Evolutionary conservation across 257 asterid genomes (phyloP), one percentile per base, ranked within the genome.

Genomic region (Echium plantagineum): DNA sequence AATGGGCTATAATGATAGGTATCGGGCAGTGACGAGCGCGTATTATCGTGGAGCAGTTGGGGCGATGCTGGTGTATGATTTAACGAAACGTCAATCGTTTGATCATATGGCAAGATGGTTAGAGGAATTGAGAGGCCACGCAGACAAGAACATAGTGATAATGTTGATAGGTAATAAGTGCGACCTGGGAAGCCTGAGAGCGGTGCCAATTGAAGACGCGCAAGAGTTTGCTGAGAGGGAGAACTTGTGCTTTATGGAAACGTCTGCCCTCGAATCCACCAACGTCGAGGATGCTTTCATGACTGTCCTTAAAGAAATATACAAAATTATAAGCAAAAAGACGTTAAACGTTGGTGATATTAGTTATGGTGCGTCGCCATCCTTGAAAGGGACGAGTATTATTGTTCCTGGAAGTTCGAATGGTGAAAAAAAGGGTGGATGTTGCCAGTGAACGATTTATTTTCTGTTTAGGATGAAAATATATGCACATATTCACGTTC

Each of bases 11-110:
- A 20, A 5, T 53, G 19, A 59, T 72, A 88, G 96, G 85, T 88
- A 88, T 60, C 78, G 96, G 63, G 96, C 96, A 3, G 94, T 88
- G 55, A 88, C 96, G 54, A 88, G 94, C 53, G 94, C 96, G 32
- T 88, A 88, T 66, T 88, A 88, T 73, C 78, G 96, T 56, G 96
- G 94, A 2, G 96, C 96, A n/a, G 96, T 85, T 10, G 96, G 96
- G 10, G 96, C 96, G 52, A 88, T 88, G 94, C 54, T 88, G 62
- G 93, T 88, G 0, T 88, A 85, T 9, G 96, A 88, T 71, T 78
- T 88, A 78, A 66, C 96, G 7, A 88, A 88, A 66, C 93, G 94
- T 0, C 96, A 85, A 62, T 88, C 96, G 4, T 88, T 88, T 57
- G 96, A 88, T 56, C 89, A 88, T 80, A 88, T 88, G 86, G 94